Percentiles rank a stretch among this genome's conserved stretches.
Conservation (phyloP, 495 filamentous ascomycete species). For the Hyaloscypha finlandica region DNA sequence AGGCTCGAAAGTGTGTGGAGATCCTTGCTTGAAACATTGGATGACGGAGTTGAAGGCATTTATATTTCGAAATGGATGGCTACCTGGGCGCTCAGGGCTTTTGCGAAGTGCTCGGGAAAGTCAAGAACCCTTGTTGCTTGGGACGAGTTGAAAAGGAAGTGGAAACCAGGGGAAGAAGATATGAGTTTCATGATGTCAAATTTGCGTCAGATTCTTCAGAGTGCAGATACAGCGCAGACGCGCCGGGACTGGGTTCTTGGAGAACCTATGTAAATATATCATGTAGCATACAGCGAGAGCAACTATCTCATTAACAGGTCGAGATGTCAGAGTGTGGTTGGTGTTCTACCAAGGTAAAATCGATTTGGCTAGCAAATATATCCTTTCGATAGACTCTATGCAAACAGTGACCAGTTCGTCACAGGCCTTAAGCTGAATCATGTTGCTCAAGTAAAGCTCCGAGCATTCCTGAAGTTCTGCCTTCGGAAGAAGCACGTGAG, state of each 20-base stretch:
- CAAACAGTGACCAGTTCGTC: no score
- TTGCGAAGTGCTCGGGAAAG: slow-evolving; percentile 41
- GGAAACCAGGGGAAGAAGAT: slow-evolving; percentile 26
- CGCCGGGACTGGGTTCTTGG: slow-evolving; percentile 22
- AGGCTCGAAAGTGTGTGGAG: slow-evolving; percentile 54
- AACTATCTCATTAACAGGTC: background rate
- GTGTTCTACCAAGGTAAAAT: no score
- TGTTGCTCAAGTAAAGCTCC: no score
- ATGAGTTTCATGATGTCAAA: slow-evolving; percentile 28
- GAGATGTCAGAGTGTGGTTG: background rate
- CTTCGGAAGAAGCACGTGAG: no score
- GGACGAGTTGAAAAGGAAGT: slow-evolving; percentile 29
- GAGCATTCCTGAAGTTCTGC: no score
- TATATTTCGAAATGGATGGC: slow-evolving; percentile 52
- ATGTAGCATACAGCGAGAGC: background rate
- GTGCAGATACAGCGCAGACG: slow-evolving; percentile 13
- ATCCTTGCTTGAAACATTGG: slow-evolving; percentile 45
- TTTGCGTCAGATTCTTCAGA: slow-evolving; percentile 20
- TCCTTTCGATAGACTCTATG: no score
- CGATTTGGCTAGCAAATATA: no score
- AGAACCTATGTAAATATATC: slow-evolving; percentile 10
- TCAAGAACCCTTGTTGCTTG: slow-evolving; percentile 43
- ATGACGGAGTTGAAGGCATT: slow-evolving; percentile 35
- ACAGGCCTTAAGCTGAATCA: no score
- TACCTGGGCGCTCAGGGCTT: slow-evolving; percentile 48